Evolutionary conservation across 2,329 filamentous ascomycete species (phyloP), one percentile per base, ranked within the genome.

Genomic region (Alternaria sp.): DNA sequence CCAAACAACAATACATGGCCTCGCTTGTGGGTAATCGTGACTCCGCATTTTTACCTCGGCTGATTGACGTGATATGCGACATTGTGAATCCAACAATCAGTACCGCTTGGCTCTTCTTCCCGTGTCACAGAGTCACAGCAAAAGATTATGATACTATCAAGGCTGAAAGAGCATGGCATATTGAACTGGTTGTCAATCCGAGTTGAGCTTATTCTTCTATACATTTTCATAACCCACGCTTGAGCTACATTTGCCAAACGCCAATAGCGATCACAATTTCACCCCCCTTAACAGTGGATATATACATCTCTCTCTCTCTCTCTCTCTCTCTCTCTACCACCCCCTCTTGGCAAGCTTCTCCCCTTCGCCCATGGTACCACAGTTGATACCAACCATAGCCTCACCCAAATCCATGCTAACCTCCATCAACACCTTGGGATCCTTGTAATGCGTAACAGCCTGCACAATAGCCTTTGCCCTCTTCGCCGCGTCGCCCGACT

Each of bases 361-460:
- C 58, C 85, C 84, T 53, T 91, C 86, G 62, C 84, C 83, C 89
- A 98, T 90, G 68, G 84, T 86, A 62, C 86, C 86, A 66, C 91
- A 91, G 80, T 94, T 97, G 74, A 98, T 92, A 26, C 95, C 95
- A 10, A 97, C 93, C 92, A 98, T 99, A 36, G 95, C 93, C 85
- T 97, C 93, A n/a, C 95, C 95, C 28, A 98, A 81, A 56, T 93
- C 92, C 74, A 89, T 88, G 80, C 90, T 94, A 58, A 93, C 90
- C 80, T 96, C 90, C 5, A 93, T 93, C 54, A 99, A 81, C 24
- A 96, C 86, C 82, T 91, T 89, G 37, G 93, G 82, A 75, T 98
- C 93, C 69, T 87, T 89, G 83, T 85, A 98, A 81, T 98, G 92
- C 7, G 94, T 97, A 1, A 92, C 92, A 26, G 95, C 95, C 77